Percentiles rank a stretch among this genome's conserved stretches.
phyloP scores from a whole-genome alignment of 2,329 filamentous ascomycete genomes.

The Colletotrichum lindemuthianum region DNA sequence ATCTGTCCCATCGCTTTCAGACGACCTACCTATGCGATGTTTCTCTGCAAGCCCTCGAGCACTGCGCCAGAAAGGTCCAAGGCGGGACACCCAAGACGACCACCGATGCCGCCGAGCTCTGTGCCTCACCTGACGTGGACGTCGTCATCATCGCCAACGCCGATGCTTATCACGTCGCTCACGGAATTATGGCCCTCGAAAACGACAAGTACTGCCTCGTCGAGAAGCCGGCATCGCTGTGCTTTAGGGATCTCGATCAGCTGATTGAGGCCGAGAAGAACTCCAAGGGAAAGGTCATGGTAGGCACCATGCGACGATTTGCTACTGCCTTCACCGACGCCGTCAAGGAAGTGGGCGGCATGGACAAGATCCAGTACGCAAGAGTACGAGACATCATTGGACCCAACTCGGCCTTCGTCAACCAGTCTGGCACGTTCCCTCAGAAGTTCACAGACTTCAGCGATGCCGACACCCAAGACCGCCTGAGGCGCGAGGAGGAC shows the following conservation, averaged over 20 bases:
- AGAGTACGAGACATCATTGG: slow-evolving; percentile 59
- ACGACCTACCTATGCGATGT: slow-evolving; percentile 63
- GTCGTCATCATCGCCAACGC: slow-evolving; percentile 63
- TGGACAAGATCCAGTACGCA: slow-evolving; percentile 65
- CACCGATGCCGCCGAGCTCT: slow-evolving; percentile 52
- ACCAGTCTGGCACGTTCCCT: slow-evolving; percentile 59
- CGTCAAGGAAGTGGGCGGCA: slow-evolving; percentile 61
- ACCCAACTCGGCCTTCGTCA: slow-evolving; percentile 60
- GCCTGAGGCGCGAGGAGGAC: slow-evolving; percentile 37
- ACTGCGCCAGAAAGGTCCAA: slow-evolving; percentile 41
- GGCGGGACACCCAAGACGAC: slow-evolving; percentile 43
- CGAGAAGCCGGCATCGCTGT: slow-evolving; percentile 67
- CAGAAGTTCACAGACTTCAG: slow-evolving; percentile 53
- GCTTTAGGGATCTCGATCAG: slow-evolving; percentile 53
- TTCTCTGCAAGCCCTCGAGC: slow-evolving; percentile 46
- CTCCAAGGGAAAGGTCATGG: slow-evolving; percentile 59
- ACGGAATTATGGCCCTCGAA: slow-evolving; percentile 61
- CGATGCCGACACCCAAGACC: slow-evolving; percentile 39
- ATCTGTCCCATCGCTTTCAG: slow-evolving; percentile 55
- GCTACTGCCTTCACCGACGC: slow-evolving; percentile 64
- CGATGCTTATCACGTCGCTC: slow-evolving; percentile 64
- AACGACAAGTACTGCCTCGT: slow-evolving; percentile 66
- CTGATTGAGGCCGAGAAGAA: slow-evolving; percentile 60
- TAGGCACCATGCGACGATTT: slow-evolving; percentile 71
- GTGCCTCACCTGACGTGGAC: slow-evolving; percentile 55